Conservation (phyloP, 371 early-diverging fungal genomes). For the Actinomucor elegans region DNA sequence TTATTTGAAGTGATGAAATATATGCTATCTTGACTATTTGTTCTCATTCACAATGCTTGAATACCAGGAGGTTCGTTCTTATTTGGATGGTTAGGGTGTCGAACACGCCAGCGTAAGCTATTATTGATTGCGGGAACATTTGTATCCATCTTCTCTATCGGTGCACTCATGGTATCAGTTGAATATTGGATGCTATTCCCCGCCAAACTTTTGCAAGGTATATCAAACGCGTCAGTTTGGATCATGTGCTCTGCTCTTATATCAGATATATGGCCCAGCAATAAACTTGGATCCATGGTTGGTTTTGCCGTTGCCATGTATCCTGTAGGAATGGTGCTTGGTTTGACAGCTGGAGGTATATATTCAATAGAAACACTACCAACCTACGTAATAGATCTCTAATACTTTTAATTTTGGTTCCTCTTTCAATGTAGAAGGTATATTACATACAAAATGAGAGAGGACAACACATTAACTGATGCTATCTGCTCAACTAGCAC, state of each 20-base stretch:
- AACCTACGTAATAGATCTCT: too few species aligned
- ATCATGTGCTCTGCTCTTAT: conserved; percentile 1
- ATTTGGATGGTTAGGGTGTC: conserved; percentile 8
- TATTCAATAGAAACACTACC: too few species aligned
- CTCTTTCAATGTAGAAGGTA: too few species aligned
- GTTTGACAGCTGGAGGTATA: conserved; percentile 11
- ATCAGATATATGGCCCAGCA: conserved; percentile 8
- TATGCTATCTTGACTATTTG: too few species aligned
- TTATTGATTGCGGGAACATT: conserved; percentile 5
- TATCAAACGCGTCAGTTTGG: conserved; percentile 14
- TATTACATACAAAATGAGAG: neutral
- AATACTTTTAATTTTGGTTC: too few species aligned
- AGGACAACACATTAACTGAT: neutral
- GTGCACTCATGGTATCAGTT: conserved; percentile 1
- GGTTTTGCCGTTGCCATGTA: conserved; percentile 5
- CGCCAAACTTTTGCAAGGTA: conserved; percentile 8
- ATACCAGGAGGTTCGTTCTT: conserved; percentile 3
- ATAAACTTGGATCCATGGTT: conserved; percentile 10
- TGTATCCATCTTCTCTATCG: neutral
- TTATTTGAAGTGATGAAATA: too few species aligned
- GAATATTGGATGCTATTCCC: conserved; percentile 18
- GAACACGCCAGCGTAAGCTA: conserved; percentile 2
- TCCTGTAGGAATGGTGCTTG: conserved; percentile 8
- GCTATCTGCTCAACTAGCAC: neutral
- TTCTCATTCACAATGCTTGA: too few species aligned